Percentiles rank a stretch among this genome's conserved stretches.
Conservation (phyloP, 129 eudicot species). For the Arctium minus region DNA sequence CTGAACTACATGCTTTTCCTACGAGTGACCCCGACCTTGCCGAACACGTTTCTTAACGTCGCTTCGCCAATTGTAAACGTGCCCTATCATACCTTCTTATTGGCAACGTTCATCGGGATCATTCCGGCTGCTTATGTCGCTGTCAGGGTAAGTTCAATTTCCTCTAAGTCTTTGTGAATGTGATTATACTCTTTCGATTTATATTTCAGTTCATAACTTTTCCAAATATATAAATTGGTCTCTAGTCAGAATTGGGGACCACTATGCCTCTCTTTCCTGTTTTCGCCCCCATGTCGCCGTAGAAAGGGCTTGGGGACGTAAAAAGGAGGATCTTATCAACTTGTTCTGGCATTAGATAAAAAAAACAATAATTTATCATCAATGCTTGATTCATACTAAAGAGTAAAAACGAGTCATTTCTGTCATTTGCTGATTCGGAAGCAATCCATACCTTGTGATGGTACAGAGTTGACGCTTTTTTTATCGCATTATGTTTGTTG, state of each 20-base stretch:
- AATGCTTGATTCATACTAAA: neutral
- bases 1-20: slow-evolving; percentile 63
- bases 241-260: too few relatives aligned
- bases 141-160: slow-evolving; percentile 48
- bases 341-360: too few relatives aligned
- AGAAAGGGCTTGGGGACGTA: too few relatives aligned
- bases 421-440: neutral
- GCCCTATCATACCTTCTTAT: slow-evolving; percentile 52
- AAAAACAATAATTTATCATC: too few relatives aligned
- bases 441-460: neutral
- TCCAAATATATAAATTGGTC: too few relatives aligned
- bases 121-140: slow-evolving; percentile 66
- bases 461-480: neutral
- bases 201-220: too few relatives aligned
- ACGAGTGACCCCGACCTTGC: slow-evolving; percentile 67
- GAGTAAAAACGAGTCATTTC: neutral
- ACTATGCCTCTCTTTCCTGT: too few relatives aligned
- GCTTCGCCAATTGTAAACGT: slow-evolving; percentile 73
- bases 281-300: too few relatives aligned
- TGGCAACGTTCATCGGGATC: slow-evolving; percentile 52
- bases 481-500: neutral
- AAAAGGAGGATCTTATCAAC: too few relatives aligned
- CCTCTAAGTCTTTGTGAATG: neutral
- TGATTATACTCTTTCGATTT: too few relatives aligned
- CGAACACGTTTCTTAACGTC: slow-evolving; percentile 56